Base-by-base conservation (phyloP, 139 green algal genomes). In the Zygnema circumcarinatum region DNA sequence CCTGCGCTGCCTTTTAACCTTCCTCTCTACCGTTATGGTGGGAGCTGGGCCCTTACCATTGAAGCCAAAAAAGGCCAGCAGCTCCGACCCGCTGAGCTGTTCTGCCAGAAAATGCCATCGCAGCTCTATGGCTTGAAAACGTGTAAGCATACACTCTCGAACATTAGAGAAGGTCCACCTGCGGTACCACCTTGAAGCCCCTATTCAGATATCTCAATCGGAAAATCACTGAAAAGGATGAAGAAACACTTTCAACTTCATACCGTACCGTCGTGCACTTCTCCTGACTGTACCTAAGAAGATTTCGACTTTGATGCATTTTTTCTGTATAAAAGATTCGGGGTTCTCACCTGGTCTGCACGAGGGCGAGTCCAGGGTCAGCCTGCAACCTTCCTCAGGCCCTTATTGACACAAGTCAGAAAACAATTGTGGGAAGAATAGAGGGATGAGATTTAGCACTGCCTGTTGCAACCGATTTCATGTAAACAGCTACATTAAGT, bases 31-130 rank as follows among this genome's bases (percentile, higher is more conserved):
- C 54, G 25, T 29, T 33, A 72, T 72, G 54, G 54, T 25, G 54
- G 54, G 54, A 29, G 54, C 54, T 29, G 54, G 54, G 54, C 54
- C 11, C 69, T 25, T 41, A 78, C 79, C 84, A 69, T 89, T 89
- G 84, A 89, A 89, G 7, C 84, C 84, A 42, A 89, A 89, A 68
- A 87, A 89, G 62, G 32, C 29, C 21, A 73, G 56, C 20, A 62
- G 35, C 31, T 36, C 20, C 22, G 75, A 84, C 38, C 40, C 74
- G 35, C 73, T 54, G 40, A 81, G 84, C 84, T 89, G 84, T 62
- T 89, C 84, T 36, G 54, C 84, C 81, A 87, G 21, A 53, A 89
- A 89, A 76, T 89, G 84, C 47, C 54, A 89, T 31, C 31, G 38
- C 16, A 89, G 52, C 22, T 89, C 54, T 31, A 89, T 47, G 20